Base-by-base conservation (phyloP, 2,329 filamentous ascomycete species). In the Aspergillus japonicus region DNA sequence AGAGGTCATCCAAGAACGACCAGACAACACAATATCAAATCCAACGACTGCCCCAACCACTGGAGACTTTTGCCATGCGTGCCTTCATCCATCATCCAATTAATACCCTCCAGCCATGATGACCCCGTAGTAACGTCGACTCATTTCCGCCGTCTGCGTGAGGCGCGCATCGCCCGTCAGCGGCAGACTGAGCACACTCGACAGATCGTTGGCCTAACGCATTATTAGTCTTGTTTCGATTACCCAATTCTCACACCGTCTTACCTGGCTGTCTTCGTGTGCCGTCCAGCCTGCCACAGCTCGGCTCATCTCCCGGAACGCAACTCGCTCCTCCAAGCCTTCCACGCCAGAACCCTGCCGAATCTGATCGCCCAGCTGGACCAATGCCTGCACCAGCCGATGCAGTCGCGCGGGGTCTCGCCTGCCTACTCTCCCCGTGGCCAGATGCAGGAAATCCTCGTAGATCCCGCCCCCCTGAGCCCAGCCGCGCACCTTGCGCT, bases 391-490 rank as follows among this genome's bases (percentile, higher is more conserved):
- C 6, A 86, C 75, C 14, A 82, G 74, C 57, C 76, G 75, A 55
- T 77, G 78, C 23, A 79, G 64, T 16, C 77, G 75, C 19, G 70
- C 70, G 29, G 77, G 74, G 47, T 80, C 76, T 33, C 77, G 79
- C 56, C 76, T 71, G 44, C 72, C 75, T 47, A 64, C 70, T 56
- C 69, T 71, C 21, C 71, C 73, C 50, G 72, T 77, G 21, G 82
- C 75, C 42, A 87, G 72, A 52, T 79, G 77, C 31, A 87, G 76
- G 71, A 84, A 87, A 68, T 87, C 84, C 33, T 83, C 81, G 73
- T 96, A 98, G 24, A 98, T 86, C 65, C 89, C 87, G 4, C 92
- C 94, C 29, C 92, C 93, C 19, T 86, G 77, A 10, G 86, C 80
- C 95, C 95, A 97, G 56, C 89, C 87, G 11, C 83, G 77, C 33